A percentile compares a stretch with the other conserved stretches of the same genome.
phyloP scores from a whole-genome alignment of 345 rosid genomes.

The Gossypium australe region DNA sequence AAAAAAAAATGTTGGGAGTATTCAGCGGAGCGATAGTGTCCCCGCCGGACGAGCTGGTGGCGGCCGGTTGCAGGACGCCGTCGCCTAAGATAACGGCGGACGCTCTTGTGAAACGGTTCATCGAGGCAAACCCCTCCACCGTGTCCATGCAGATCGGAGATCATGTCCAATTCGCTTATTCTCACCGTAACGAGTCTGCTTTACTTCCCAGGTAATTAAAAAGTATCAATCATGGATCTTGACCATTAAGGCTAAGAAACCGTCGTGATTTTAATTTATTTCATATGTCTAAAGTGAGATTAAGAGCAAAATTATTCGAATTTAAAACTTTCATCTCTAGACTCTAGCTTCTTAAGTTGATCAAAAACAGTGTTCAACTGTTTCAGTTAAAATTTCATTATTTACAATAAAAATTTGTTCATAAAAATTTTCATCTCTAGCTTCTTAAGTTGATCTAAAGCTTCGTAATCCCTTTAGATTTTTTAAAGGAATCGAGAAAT shows the following conservation, averaged over 20 bases:
- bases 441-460: neutral
- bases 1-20: conserved; percentile 67
- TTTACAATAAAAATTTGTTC: neutral
- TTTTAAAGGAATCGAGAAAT: neutral
- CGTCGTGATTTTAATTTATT: neutral
- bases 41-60: conserved; percentile 92
- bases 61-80: conserved; percentile 90
- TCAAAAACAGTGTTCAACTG: neutral
- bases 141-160: conserved; percentile 74
- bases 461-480: no score
- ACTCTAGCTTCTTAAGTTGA: neutral
- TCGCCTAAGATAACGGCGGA: conserved; percentile 74
- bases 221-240: neutral
- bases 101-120: conserved; percentile 57
- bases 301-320: neutral
- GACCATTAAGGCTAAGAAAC: neutral
- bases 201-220: conserved; percentile 79
- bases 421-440: neutral
- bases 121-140: conserved; percentile 46
- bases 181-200: conserved; percentile 65
- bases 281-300: neutral
- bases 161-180: conserved; percentile 62
- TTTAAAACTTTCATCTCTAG: neutral
- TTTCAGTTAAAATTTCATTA: neutral
- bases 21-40: conserved; percentile 74